phyloP scores from a whole-genome alignment of 192 early-diverging fungal genomes.

The Rhizophagus clarus region DNA sequence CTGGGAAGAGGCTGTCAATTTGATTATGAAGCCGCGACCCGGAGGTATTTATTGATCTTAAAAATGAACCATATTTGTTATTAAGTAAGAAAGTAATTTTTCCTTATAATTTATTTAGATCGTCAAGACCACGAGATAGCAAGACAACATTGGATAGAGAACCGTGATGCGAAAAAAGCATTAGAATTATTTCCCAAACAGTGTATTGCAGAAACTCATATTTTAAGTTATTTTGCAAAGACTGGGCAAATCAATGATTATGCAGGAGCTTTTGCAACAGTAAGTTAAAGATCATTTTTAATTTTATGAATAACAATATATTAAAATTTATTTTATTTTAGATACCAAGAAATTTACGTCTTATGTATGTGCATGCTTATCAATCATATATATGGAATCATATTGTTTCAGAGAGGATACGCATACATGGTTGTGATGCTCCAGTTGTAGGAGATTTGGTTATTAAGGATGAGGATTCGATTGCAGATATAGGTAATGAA shows the following conservation, averaged over 20 bases:
- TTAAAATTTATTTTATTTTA: conserved; percentile 34
- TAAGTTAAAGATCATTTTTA: conserved; percentile 33
- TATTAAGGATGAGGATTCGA: conserved; percentile 37
- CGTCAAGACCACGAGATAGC: conserved; percentile 61
- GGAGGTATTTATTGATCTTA: conserved; percentile 52
- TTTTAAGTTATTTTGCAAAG: conserved; percentile 63
- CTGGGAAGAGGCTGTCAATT: conserved; percentile 72
- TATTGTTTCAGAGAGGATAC: conserved; percentile 74
- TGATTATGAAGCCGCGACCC: conserved; percentile 81
- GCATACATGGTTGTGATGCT: conserved; percentile 59
- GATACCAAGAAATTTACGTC: conserved; percentile 81
- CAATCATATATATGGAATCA: conserved; percentile 96
- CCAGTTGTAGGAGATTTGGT: conserved; percentile 90
- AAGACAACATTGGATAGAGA: conserved; percentile 66
- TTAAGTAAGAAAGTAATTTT: background rate
- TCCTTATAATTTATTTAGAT: conserved; percentile 49
- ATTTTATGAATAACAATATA: background rate
- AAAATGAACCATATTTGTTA: background rate
- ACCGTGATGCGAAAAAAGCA: conserved; percentile 61
- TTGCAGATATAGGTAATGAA: conserved; percentile 23
- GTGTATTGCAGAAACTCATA: conserved; percentile 72
- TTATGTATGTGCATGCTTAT: conserved; percentile 97
- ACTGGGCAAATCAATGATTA: conserved; percentile 47
- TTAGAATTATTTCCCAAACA: conserved; percentile 65
- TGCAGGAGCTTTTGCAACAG: conserved; percentile 64